phyloP scores from a whole-genome alignment of 2,329 filamentous ascomycete species.

The Epichloe sibirici region DNA sequence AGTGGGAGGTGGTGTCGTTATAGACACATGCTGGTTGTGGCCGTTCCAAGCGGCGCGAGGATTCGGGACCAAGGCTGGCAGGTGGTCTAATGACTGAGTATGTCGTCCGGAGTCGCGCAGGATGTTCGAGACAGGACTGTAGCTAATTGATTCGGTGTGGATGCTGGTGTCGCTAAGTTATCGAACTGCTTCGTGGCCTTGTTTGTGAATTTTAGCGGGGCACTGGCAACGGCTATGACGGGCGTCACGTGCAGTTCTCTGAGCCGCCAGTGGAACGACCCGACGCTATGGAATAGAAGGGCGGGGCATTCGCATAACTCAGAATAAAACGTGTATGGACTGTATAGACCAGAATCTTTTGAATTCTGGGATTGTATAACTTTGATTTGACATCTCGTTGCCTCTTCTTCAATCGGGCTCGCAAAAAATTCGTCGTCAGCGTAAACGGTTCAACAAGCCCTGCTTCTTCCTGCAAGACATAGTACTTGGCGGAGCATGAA shows the following conservation, averaged over 20 bases:
- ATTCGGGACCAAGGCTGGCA: not conserved
- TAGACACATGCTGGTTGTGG: slow-evolving; percentile 1
- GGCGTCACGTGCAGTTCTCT: slow-evolving; percentile 3
- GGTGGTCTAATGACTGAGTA: no score
- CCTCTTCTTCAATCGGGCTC: no score
- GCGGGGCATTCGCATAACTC: no score
- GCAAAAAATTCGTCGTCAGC: no score
- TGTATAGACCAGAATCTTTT: no score
- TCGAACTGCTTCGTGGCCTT: slow-evolving; percentile 1
- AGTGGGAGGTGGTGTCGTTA: not conserved
- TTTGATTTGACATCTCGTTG: no score
- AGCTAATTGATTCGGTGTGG: not conserved
- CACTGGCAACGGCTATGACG: not conserved
- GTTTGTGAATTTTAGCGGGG: not conserved
- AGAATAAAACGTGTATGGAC: no score
- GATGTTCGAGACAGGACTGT: not conserved
- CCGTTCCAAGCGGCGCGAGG: not conserved
- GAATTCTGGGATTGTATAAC: no score
- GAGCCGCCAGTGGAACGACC: not conserved
- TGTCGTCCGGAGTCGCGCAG: not conserved
- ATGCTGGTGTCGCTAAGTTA: not conserved
- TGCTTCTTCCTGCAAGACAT: no score
- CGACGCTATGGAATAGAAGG: not conserved
- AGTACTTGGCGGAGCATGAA: no score
- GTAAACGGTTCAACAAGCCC: no score